Evolutionary conservation across 495 filamentous ascomycete species (phyloP).

Genomic region (Penicillium taxi): DNA sequence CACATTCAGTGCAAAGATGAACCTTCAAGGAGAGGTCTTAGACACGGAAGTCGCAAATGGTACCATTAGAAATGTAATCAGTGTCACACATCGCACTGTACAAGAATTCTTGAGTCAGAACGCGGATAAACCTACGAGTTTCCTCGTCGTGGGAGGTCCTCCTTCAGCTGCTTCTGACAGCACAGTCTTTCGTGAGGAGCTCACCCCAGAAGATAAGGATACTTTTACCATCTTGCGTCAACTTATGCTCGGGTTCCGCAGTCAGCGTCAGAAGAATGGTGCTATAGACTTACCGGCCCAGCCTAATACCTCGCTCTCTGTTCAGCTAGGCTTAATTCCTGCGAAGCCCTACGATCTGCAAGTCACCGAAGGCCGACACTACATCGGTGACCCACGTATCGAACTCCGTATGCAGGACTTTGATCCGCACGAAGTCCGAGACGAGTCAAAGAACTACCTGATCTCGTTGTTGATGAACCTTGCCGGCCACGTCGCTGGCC

Average conservation of each 20-base stretch:
- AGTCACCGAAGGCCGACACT: conserved; percentile 24
- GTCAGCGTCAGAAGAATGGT: conserved; percentile 31
- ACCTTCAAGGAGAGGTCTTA: conserved; percentile 56
- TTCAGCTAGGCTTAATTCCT: conserved; percentile 21
- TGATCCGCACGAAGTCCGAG: conserved; percentile 34
- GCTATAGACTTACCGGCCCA: conserved; percentile 29
- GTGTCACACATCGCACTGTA: conserved; percentile 56
- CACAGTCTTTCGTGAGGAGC: conserved; percentile 13
- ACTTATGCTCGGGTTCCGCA: conserved; percentile 36
- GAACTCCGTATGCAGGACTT: conserved; percentile 21
- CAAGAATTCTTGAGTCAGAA: conserved; percentile 40
- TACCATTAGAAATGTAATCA: conserved; percentile 61
- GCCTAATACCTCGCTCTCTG: conserved; percentile 20
- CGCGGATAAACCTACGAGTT: conserved; percentile 1
- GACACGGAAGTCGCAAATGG: conserved; percentile 67
- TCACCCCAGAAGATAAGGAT: conserved; percentile 30
- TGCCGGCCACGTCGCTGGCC: conserved; percentile 62
- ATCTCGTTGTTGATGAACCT: conserved; percentile 67
- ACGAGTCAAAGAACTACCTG: conserved; percentile 35
- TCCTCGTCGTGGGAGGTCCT: conserved; percentile 35
- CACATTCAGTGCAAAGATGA: conserved; percentile 73
- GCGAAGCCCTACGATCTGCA: conserved; percentile 24
- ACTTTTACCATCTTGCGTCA: conserved; percentile 34
- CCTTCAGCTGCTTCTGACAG: conserved; percentile 2
- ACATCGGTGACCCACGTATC: conserved; percentile 49